These are phyloP conservation scores for Chaetomiaceae sp. DNA, from an alignment of 2,329 filamentous ascomycete species.

Conservation along the genomic window DNA sequence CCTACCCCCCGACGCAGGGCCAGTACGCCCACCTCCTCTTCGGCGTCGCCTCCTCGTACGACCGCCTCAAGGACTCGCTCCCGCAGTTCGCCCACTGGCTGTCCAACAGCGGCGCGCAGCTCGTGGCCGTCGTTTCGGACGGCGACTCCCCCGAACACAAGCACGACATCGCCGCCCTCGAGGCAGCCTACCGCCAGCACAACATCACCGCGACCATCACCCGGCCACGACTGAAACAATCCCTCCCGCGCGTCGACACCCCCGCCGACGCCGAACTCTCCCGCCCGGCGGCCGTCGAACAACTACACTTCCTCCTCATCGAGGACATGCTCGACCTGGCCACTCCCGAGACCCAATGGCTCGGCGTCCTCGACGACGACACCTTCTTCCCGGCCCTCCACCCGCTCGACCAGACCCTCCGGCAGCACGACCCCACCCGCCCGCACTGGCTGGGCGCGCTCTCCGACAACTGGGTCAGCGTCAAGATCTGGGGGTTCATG, in stretches of 20 bases:
- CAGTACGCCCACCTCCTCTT: constrained; percentile 52
- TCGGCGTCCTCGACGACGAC: constrained; percentile 57
- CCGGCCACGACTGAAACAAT: constrained; percentile 29
- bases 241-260: constrained; percentile 7
- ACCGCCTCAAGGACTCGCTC: constrained; percentile 47
- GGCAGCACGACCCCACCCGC: constrained; percentile 43
- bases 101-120: constrained; percentile 44
- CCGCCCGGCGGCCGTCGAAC: constrained; percentile 39
- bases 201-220: constrained; percentile 29
- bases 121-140: constrained; percentile 51
- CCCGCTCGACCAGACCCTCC: constrained; percentile 45
- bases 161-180: constrained; percentile 26
- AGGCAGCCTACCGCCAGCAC: constrained; percentile 29
- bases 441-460: constrained; percentile 53
- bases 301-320: constrained; percentile 55
- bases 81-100: constrained; percentile 54
- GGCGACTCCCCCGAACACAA: constrained; percentile 17
- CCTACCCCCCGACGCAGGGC: constrained; percentile 37
- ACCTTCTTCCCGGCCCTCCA: constrained; percentile 58
- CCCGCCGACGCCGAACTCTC: constrained; percentile 22
- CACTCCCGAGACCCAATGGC: constrained; percentile 47
- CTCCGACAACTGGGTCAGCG: constrained; percentile 51
- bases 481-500: constrained; percentile 53
- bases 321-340: constrained; percentile 44
- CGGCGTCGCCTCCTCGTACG: constrained; percentile 51